phyloP scores from a whole-genome alignment of 2,329 filamentous ascomycete genomes.

The Xylariaceae sp. region DNA sequence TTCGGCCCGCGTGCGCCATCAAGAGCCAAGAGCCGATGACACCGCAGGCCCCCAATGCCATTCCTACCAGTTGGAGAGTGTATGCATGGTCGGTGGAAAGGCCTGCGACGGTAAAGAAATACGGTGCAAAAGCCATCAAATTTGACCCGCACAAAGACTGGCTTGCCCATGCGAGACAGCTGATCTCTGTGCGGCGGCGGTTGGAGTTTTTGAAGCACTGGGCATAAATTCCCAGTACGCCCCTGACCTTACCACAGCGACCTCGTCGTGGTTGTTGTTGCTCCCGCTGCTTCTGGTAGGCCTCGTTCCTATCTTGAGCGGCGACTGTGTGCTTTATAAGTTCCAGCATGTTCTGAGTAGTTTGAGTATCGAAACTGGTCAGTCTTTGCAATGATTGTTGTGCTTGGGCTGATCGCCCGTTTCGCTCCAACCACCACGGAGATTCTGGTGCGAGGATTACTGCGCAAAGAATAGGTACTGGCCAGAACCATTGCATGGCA shows the following conservation, averaged over 20 bases:
- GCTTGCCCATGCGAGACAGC: constrained; percentile 21
- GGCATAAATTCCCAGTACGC: constrained; percentile 26
- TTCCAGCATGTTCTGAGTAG: constrained; percentile 22
- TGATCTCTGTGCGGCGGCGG: constrained; percentile 28
- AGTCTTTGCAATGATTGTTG: constrained; percentile 25
- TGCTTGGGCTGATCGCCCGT: constrained; percentile 26
- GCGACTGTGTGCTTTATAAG: constrained; percentile 33
- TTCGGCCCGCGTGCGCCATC: constrained; percentile 7
- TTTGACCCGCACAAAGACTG: constrained; percentile 16
- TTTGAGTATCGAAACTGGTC: constrained; percentile 10
- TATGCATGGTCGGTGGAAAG: constrained; percentile 10
- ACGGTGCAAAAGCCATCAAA: constrained; percentile 25
- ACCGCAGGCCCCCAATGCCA: constrained; percentile 4
- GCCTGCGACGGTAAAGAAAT: constrained; percentile 27
- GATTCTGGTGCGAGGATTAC: constrained; percentile 34
- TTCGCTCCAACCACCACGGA: constrained; percentile 35
- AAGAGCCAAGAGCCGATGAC: constrained; percentile 7
- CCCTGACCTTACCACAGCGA: constrained; percentile 2
- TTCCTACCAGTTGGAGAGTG: constrained; percentile 2
- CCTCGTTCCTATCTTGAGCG: constrained; percentile 29
- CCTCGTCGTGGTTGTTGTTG: background rate
- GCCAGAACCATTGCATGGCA: constrained; percentile 36
- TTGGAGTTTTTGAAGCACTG: constrained; percentile 35
- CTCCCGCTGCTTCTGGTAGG: constrained; percentile 23
- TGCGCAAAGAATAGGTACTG: constrained; percentile 28